Evolutionary conservation across 208 protist species (phyloP), one percentile per base, ranked within the genome.

Genomic region (Blechomonas ayalai): DNA sequence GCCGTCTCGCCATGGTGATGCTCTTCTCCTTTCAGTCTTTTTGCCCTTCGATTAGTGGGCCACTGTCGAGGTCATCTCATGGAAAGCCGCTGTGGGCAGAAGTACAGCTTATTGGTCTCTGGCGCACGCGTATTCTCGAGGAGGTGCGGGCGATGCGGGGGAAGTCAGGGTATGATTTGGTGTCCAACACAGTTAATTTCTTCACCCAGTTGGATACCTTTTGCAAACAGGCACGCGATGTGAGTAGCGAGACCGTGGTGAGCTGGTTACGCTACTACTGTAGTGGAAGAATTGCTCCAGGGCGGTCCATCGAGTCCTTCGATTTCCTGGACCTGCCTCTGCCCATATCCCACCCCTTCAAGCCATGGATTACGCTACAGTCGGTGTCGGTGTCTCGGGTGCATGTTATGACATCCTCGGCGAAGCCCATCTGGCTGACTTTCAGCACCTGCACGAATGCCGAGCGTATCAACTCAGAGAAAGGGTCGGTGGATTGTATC

Each of bases 391-490:
- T 78, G 22, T 45, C 63, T 12, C 59, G 59, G 16, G 33, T 73
- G 3, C 45, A 48, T 2, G 59, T 65, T 24, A 58, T 55, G 31
- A n/a, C n/a, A n/a, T 64, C 63, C 15, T 45, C 60, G 19, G 65
- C 53, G 25, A 58, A 60, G 53, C 64, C 70, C 12, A 52, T 71
- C 2, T 73, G 63, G 59, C 26, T 78, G 0, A 53, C 59, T 26
- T 78, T 78, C 34, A 73, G 64, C 41, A 73, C 53, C 33, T 64
- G 41, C 38, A 61, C 56, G 2, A 15, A n/a, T 9, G 66, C 59
- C 8, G 53, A 68, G 16, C 27, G 4, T 4, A 7, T 13, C 25
- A 15, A 29, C 42, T 12, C n/a, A 48, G 42, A 29, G 4, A 29
- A 52, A 27, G 10, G 27, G 38, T 6, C 23, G 38, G 10, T 37